phyloP scores from a whole-genome alignment of 306 rosid species.

The Boehmeria nivea region DNA sequence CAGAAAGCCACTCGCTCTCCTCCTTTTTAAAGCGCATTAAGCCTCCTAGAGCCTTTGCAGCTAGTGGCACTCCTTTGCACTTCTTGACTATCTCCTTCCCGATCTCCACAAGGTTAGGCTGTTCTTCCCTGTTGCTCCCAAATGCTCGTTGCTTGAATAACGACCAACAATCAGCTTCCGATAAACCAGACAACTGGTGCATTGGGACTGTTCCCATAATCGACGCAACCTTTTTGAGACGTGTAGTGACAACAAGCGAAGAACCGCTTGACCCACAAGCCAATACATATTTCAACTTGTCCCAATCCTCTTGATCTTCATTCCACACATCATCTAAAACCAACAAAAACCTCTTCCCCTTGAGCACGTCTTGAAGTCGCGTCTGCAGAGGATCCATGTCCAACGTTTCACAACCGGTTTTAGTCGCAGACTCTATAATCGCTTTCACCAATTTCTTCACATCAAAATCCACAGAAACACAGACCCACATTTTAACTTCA shows the following conservation, averaged over 20 bases:
- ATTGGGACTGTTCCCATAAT: slow-evolving; percentile 14
- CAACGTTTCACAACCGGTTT: slow-evolving; percentile 3
- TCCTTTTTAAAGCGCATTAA: slow-evolving; percentile 16
- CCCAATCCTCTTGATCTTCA: slow-evolving; percentile 27
- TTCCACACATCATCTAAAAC: slow-evolving; percentile 50
- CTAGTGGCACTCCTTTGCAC: slow-evolving; percentile 24
- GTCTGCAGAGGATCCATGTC: slow-evolving; percentile 10
- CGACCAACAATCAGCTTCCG: slow-evolving; percentile 29
- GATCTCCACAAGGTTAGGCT: slow-evolving; percentile 12
- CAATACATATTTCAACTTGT: slow-evolving; percentile 18
- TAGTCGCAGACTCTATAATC: slow-evolving; percentile 11
- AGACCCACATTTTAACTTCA: slow-evolving; percentile 28
- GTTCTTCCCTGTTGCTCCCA: slow-evolving; percentile 2
- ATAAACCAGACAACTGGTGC: slow-evolving; percentile 15
- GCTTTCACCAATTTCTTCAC: slow-evolving; percentile 20
- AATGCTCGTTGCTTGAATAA: slow-evolving; percentile 30
- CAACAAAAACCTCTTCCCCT: slow-evolving; percentile 15
- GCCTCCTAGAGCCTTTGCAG: slow-evolving; percentile 25
- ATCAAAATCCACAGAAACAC: slow-evolving; percentile 41
- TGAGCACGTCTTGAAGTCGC: slow-evolving; percentile 7
- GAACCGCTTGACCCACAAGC: slow-evolving; percentile 28
- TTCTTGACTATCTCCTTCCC: slow-evolving; percentile 21
- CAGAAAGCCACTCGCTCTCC: slow-evolving; percentile 7
- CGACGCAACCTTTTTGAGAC: slow-evolving; percentile 16
- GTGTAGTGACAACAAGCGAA: slow-evolving; percentile 35